These are phyloP conservation scores for Carnegiea gigantea DNA, from an alignment of 179 eudicot species.

Conservation along the genomic window DNA sequence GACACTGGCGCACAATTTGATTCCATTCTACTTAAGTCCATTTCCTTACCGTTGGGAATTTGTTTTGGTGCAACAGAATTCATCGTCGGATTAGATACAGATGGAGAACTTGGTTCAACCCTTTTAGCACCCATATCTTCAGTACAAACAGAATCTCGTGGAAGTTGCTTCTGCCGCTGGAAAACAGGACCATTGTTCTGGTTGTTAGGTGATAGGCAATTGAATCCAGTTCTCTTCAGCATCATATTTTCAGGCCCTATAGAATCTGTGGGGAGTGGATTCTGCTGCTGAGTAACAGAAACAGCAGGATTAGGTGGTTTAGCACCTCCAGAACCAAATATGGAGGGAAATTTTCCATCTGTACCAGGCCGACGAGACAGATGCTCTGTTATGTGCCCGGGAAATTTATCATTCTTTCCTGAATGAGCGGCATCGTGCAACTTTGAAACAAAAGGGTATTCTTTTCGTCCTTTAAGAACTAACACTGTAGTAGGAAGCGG, in stretches of 20 bases:
- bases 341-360: slow-evolving; percentile 31
- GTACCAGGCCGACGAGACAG: slow-evolving; percentile 25
- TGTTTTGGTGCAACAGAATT: slow-evolving; percentile 37
- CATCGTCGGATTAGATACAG: slow-evolving; percentile 36
- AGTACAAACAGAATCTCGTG: slow-evolving; percentile 35
- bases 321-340: slow-evolving; percentile 38
- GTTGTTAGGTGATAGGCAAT: slow-evolving; percentile 25
- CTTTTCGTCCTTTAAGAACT: slow-evolving; percentile 46
- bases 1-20: slow-evolving; percentile 37
- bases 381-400: slow-evolving; percentile 23
- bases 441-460: slow-evolving; percentile 36
- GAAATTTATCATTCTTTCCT: slow-evolving; percentile 32
- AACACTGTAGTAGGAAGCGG: slow-evolving; percentile 74
- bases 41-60: slow-evolving; percentile 34
- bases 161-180: slow-evolving; percentile 37
- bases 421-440: slow-evolving; percentile 21
- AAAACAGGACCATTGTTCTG: slow-evolving; percentile 24
- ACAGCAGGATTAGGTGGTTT: slow-evolving; percentile 33
- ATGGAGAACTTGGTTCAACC: slow-evolving; percentile 53
- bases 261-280: slow-evolving; percentile 15
- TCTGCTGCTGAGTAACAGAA: slow-evolving; percentile 19
- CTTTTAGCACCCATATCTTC: slow-evolving; percentile 40
- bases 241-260: slow-evolving; percentile 25
- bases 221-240: slow-evolving; percentile 24
- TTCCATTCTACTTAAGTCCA: slow-evolving; percentile 39